phyloP scores from a whole-genome alignment of 192 early-diverging fungal genomes.

The Paraglomus brasilianum region DNA sequence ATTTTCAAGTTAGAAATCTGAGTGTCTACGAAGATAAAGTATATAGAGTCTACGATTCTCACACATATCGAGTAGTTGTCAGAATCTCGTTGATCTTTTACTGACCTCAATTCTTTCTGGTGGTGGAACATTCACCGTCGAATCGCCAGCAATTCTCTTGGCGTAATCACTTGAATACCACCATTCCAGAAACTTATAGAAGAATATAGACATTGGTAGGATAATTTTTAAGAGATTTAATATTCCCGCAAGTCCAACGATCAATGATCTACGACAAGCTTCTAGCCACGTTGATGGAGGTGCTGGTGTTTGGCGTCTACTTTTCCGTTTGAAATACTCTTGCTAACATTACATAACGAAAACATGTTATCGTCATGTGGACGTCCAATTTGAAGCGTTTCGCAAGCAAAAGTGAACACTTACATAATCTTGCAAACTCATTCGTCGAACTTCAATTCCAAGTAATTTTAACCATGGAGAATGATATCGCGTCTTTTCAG shows the following conservation, averaged over 20 bases:
- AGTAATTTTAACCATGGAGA: slow-evolving; percentile 82
- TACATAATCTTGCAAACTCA: slow-evolving; percentile 83
- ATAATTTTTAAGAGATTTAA: slow-evolving; percentile 74
- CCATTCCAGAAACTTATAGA: slow-evolving; percentile 95
- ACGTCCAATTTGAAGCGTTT: background rate
- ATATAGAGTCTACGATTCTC: too few relatives aligned
- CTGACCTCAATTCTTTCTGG: slow-evolving; percentile 68
- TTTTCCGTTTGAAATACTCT: slow-evolving; percentile 7
- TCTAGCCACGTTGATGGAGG: slow-evolving; percentile 20
- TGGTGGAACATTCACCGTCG: slow-evolving; percentile 63
- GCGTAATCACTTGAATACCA: slow-evolving; percentile 89
- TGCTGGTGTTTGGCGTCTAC: slow-evolving; percentile 3
- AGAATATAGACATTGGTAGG: slow-evolving; percentile 88
- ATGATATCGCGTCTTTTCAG: slow-evolving; percentile 78
- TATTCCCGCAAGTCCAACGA: slow-evolving; percentile 49
- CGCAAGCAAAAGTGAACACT: slow-evolving; percentile 31
- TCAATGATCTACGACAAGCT: slow-evolving; percentile 31
- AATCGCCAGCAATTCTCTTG: slow-evolving; percentile 45
- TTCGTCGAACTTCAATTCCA: slow-evolving; percentile 74
- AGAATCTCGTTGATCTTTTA: background rate
- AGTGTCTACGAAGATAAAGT: slow-evolving; percentile 4
- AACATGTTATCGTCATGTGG: background rate
- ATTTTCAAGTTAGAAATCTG: background rate
- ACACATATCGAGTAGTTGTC: too few relatives aligned
- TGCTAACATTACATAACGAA: slow-evolving; percentile 30